Percentiles rank a stretch among this genome's conserved stretches.
Evolutionary conservation across 768 basidiomycete genomes (phyloP).

Genomic region (Gymnopilus dilepis): DNA sequence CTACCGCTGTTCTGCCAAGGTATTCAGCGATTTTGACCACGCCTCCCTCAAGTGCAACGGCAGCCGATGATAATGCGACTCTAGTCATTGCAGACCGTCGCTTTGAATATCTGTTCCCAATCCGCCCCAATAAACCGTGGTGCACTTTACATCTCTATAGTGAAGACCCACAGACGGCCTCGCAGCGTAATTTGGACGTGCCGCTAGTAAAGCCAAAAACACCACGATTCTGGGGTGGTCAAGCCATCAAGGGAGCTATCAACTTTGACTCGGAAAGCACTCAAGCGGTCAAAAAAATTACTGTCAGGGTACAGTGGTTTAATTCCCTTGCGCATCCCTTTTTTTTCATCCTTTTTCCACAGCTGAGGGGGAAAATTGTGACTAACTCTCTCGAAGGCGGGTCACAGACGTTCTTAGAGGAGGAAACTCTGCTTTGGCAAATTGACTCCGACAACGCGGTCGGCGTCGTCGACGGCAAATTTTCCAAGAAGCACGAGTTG

Average conservation of each 20-base stretch:
- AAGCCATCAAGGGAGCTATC: background rate
- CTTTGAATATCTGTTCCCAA: too few species aligned
- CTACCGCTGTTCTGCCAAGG: too few species aligned
- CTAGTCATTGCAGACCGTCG: too few species aligned
- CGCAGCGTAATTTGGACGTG: background rate
- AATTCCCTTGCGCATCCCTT: background rate
- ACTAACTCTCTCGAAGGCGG: background rate
- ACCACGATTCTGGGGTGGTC: slow-evolving; percentile 1
- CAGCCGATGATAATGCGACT: too few species aligned
- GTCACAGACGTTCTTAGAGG: background rate
- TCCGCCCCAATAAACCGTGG: background rate
- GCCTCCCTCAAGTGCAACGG: too few species aligned
- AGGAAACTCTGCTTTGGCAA: background rate
- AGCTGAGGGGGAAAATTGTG: background rate
- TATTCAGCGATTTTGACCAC: too few species aligned
- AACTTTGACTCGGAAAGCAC: background rate
- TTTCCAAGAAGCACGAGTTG: slow-evolving; percentile 7
- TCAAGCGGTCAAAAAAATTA: background rate
- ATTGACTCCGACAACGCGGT: background rate
- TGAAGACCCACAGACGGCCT: background rate
- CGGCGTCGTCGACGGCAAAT: slow-evolving; percentile 9
- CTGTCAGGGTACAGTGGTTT: background rate
- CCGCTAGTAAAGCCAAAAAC: background rate
- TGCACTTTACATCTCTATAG: slow-evolving; percentile 2
- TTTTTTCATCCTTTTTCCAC: background rate